A percentile compares a stretch with the other conserved stretches of the same genome.
phyloP scores from a whole-genome alignment of 116 monocot species.

The Thalassia testudinum region DNA sequence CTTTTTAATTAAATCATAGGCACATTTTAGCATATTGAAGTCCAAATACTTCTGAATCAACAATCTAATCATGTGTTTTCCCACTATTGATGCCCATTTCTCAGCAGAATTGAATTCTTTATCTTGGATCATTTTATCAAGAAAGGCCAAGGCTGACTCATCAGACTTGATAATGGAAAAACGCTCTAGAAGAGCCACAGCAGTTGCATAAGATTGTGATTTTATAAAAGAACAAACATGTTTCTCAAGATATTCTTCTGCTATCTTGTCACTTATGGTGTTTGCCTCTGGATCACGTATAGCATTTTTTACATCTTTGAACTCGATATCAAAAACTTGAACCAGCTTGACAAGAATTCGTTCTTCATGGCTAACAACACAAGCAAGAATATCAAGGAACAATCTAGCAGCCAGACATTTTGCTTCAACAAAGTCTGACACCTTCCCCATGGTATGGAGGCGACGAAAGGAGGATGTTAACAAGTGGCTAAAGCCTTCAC shows the following conservation, averaged over 20 bases:
- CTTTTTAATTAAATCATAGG: constrained; percentile 54
- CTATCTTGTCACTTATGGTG: constrained; percentile 17
- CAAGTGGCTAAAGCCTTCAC: constrained; percentile 89
- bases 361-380: constrained; percentile 55
- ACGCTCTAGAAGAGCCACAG: constrained; percentile 47
- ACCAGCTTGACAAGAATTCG: constrained; percentile 68
- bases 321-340: constrained; percentile 54
- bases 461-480: constrained; percentile 62
- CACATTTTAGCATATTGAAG: constrained; percentile 76
- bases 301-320: constrained; percentile 55
- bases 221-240: constrained; percentile 35
- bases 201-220: constrained; percentile 66
- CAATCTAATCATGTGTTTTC: constrained; percentile 48
- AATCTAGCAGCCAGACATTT: constrained; percentile 46
- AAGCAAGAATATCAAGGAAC: constrained; percentile 46
- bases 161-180: constrained; percentile 36
- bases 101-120: constrained; percentile 67
- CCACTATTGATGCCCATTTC: constrained; percentile 73
- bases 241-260: constrained; percentile 27
- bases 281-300: constrained; percentile 22
- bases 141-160: constrained; percentile 38
- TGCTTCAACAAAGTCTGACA: constrained; percentile 32
- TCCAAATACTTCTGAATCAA: constrained; percentile 74
- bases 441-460: constrained; percentile 21
- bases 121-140: constrained; percentile 46